Evolutionary conservation across 1,284 basidiomycete species (phyloP), one percentile per base, ranked within the genome.

Genomic region (Testicularia cyperi): DNA sequence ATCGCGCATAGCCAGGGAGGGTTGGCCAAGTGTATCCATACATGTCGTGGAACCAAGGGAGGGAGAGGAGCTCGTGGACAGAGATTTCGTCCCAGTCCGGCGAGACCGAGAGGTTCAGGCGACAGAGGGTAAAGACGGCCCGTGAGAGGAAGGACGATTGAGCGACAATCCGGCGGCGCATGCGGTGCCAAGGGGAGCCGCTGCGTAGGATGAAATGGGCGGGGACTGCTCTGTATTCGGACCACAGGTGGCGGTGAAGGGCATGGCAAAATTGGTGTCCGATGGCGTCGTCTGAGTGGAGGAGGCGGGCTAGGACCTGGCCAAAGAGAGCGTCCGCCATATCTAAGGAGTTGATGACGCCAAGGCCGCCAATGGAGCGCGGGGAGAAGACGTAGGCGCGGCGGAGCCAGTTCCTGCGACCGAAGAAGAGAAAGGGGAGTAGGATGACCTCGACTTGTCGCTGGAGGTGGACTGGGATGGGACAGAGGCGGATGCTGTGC

Each of bases 31-130:
- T 8, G 15, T 10, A 31, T 8, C 29, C 29, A 16, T 31, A 40
- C 21, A 40, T 26, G 22, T 40, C 20, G 23, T 13, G n/a, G n/a
- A 31, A 24, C 14, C 30, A 40, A 2, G 38, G 42, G 2, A 44
- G 31, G 1, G 42, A 32, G 6, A 44, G 27, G 6, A 44, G 18
- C n/a, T 44, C 42, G 3, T 25, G 33, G 2, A 37, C 34, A 7
- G 26, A 21, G 20, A 44, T 35, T n/a, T 30, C 21, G 34, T 36
- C 21, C 42, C 42, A 44, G 21, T 44, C 34, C 2, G 42, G 42
- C 2, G 29, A 7, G 15, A 31, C 29, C 16, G 29, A 31, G 13
- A 40, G 21, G 10, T 22, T 27, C 3, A 40, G 29, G 14, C 26
- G 23, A 14, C 28, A 31, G 14, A 40, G 38, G 4, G 28, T 32